Evolutionary conservation across 176 grass and related monocot genomes (phyloP), one percentile per base, ranked within the genome.

Genomic region (Zoysia pacifica): DNA sequence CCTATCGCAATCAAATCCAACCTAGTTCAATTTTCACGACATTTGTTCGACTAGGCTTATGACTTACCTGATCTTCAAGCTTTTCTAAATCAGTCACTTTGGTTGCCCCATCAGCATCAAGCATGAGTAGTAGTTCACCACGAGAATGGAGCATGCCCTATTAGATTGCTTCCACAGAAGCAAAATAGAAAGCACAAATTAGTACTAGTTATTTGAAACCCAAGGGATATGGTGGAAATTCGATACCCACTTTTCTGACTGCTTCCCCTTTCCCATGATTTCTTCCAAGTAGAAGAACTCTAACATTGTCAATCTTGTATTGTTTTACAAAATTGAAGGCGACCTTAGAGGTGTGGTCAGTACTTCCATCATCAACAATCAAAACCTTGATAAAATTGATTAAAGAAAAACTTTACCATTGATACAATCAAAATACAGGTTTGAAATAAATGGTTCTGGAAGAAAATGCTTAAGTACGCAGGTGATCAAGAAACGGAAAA

Each of bases 251-350:
- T 89, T 99, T 99, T 88, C 96, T 89, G 35, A 99, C 84, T 9
- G 96, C 92, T 99, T 99, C 96, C 58, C 96, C 96, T 93, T 99
- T 99, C 41, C 96, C 96, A 78, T 99, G 96, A 70, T 99, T 99
- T 84, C 77, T 93, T 16, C 92, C 90, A 16, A 99, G 92, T 56
- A 99, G 75, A 73, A 99, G 82, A 87, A 99, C 88, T 78, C 96
- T 94, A 82, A 91, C 90, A 84, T 93, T 99, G 39, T 95, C 96
- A 20, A 99, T 93, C 60, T 86, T 93, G 73, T 95, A 74, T 67
- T 72, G 89, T 37, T 80, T 81, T 48, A 93, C 86, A 85, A 86
- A 99, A 53, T 87, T 85, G 60, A 95, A 99, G 12, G 90, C 90
- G 18, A 91, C 96, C 86, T 90, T 91, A 19, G 92, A 94, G 12